phyloP scores from a whole-genome alignment of 805 yeast genomes.

The Candida boleticola region DNA sequence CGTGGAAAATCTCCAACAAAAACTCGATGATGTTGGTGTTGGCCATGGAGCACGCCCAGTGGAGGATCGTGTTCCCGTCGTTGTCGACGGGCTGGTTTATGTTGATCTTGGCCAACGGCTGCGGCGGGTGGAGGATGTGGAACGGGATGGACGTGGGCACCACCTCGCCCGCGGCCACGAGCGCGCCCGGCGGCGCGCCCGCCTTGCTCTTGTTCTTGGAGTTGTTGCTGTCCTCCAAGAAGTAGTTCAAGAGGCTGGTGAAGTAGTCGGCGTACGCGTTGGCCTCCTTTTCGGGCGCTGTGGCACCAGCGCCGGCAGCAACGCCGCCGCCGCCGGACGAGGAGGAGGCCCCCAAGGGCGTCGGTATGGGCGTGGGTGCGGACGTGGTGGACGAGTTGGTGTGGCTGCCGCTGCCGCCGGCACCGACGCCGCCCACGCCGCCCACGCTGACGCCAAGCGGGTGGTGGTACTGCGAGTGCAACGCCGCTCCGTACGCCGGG shows the following conservation, averaged over 20 bases:
- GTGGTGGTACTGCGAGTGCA: neutral
- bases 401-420: slow-evolving; percentile 3
- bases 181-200: neutral
- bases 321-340: slow-evolving; percentile 12
- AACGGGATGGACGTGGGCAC: slow-evolving; percentile 23
- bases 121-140: slow-evolving; percentile 55
- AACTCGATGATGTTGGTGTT: slow-evolving; percentile 65
- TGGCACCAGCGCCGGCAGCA: slow-evolving; percentile 9
- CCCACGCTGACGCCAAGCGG: neutral
- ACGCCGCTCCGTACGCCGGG: neutral
- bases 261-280: slow-evolving; percentile 37
- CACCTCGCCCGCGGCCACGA: slow-evolving; percentile 1
- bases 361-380: neutral
- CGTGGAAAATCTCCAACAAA: slow-evolving; percentile 56
- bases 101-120: slow-evolving; percentile 50
- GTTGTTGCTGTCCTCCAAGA: slow-evolving; percentile 44
- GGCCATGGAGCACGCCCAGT: slow-evolving; percentile 94
- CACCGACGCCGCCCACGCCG: neutral
- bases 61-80: slow-evolving; percentile 88
- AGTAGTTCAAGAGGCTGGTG: slow-evolving; percentile 47
- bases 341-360: slow-evolving; percentile 7
- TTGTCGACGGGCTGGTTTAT: slow-evolving; percentile 90
- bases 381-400: slow-evolving; percentile 4
- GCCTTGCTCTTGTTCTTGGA: slow-evolving; percentile 3
- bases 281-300: slow-evolving; percentile 15